phyloP scores from a whole-genome alignment of 2,329 filamentous ascomycete genomes.

The Curvularia sp. region DNA sequence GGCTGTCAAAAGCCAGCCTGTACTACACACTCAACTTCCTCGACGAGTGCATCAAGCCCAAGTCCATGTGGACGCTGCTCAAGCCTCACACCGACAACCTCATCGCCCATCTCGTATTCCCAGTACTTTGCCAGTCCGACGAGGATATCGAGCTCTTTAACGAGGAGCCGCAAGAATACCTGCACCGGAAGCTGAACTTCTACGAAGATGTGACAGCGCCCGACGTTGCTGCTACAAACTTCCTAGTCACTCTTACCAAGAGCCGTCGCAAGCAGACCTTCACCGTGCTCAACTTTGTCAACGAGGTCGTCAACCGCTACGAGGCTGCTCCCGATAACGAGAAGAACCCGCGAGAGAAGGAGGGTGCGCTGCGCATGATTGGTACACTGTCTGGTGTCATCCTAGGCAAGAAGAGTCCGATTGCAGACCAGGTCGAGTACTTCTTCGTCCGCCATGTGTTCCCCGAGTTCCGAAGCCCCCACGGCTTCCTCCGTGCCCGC shows the following conservation, averaged over 20 bases:
- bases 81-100: constrained; percentile 93
- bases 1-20: constrained; percentile 92
- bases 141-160: constrained; percentile 95
- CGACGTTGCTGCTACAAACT: constrained; percentile 95
- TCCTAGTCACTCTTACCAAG: constrained; percentile 93
- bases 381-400: constrained; percentile 93
- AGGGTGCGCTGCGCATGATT: constrained; percentile 96
- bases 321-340: constrained; percentile 82
- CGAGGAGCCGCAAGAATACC: constrained; percentile 92
- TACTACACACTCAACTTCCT: constrained; percentile 94
- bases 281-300: constrained; percentile 92
- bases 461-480: constrained; percentile 91
- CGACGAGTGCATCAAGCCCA: constrained; percentile 96
- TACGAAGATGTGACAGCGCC: constrained; percentile 97
- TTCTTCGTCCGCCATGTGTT: constrained; percentile 99
- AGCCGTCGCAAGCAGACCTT: constrained; percentile 94
- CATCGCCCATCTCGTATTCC: constrained; percentile 94
- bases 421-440: constrained; percentile 96
- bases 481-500: constrained; percentile 90
- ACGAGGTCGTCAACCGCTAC: constrained; percentile 91
- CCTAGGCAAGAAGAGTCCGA: constrained; percentile 96
- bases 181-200: constrained; percentile 96
- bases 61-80: constrained; percentile 93
- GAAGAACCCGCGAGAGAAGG: constrained; percentile 95
- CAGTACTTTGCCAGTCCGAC: constrained; percentile 87